phyloP scores from a whole-genome alignment of 2,329 filamentous ascomycete genomes.

The Lojkania enalia region DNA sequence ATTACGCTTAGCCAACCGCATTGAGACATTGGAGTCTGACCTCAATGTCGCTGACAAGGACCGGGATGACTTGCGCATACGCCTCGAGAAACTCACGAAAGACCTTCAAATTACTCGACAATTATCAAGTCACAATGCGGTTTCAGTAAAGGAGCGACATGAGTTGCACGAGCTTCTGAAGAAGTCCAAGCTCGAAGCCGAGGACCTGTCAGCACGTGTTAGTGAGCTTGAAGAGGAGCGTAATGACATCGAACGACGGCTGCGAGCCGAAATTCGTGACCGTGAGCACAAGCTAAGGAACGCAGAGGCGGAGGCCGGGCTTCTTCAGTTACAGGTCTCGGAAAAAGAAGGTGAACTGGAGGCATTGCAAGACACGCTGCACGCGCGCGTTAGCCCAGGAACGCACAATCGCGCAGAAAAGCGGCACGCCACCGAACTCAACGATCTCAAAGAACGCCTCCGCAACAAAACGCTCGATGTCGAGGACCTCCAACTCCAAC shows the following conservation, averaged over 20 bases:
- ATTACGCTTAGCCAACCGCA: conserved; percentile 36
- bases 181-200: conserved; percentile 11
- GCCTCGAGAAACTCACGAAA: conserved; percentile 60
- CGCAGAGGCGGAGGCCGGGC: conserved; percentile 56
- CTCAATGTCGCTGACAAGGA: conserved; percentile 41
- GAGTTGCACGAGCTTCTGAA: conserved; percentile 62
- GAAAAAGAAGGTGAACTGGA: conserved; percentile 58
- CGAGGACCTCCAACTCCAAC: conserved; percentile 21
- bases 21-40: conserved; percentile 42
- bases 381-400: conserved; percentile 19
- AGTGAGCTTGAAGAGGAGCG: conserved; percentile 90
- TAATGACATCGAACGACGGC: conserved; percentile 16
- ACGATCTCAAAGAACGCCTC: conserved; percentile 23
- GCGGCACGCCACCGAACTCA: conserved; percentile 22
- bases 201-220: conserved; percentile 69
- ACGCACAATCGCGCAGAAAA: conserved; percentile 28
- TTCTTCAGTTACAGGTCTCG: conserved; percentile 70
- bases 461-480: conserved; percentile 20
- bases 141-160: conserved; percentile 58
- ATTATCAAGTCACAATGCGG: conserved; percentile 48
- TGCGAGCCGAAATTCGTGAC: conserved; percentile 19
- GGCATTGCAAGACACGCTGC: conserved; percentile 32
- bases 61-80: conserved; percentile 51
- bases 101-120: conserved; percentile 60
- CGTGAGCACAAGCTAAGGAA: conserved; percentile 39